Percentiles rank a stretch among this genome's conserved stretches.
These are phyloP conservation scores for Corymbia calophylla DNA, from an alignment of 441 rosid genomes.

Conservation along the genomic window DNA sequence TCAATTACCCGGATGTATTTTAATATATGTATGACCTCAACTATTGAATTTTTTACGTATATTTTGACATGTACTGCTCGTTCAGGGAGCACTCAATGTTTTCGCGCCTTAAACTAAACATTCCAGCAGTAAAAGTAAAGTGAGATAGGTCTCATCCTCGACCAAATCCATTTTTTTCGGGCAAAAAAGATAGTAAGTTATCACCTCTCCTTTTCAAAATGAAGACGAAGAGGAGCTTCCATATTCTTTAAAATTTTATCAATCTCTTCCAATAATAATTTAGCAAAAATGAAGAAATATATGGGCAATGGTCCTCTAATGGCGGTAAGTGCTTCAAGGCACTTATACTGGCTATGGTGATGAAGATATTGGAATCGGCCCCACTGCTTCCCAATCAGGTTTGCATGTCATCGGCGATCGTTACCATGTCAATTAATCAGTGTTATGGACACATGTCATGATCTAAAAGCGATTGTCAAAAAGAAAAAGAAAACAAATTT, in stretches of 20 bases:
- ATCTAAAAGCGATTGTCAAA: not conserved
- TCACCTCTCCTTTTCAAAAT: not conserved
- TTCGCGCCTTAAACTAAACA: not conserved
- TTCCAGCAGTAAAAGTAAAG: not conserved
- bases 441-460: not conserved
- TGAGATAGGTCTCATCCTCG: not conserved
- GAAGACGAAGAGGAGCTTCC: not conserved
- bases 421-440: not conserved
- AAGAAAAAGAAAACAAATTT: not conserved
- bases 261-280: not conserved
- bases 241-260: not conserved
- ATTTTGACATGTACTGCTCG: not conserved
- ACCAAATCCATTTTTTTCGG: not conserved
- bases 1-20: not conserved
- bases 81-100: not conserved
- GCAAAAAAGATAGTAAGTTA: not conserved
- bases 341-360: not conserved
- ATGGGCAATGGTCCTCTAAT: not conserved
- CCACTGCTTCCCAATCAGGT: not conserved
- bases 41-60: not conserved
- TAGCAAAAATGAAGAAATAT: not conserved
- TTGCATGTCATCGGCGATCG: not conserved
- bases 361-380: not conserved
- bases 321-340: not conserved
- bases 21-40: not conserved